Percentiles rank a stretch among this genome's conserved stretches.
Conservation (phyloP, 2,329 filamentous ascomycete genomes). For the Cercospora zeina region DNA sequence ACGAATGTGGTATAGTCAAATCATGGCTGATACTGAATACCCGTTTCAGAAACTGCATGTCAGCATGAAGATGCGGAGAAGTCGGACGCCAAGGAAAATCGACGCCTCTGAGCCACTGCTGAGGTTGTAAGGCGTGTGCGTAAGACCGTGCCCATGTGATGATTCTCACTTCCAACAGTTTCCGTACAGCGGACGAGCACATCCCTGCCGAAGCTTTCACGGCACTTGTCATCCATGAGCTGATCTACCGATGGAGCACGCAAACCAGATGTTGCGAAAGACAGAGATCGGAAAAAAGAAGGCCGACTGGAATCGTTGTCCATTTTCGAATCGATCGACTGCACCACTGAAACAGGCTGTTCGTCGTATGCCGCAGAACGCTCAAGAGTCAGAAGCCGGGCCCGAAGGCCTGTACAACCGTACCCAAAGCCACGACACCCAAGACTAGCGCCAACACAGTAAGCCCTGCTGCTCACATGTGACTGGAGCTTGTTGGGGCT, state of each 20-base stretch:
- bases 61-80: not conserved
- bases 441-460: not conserved
- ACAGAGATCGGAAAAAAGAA: not conserved
- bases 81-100: slow-evolving; percentile 8
- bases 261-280: not conserved
- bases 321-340: not conserved
- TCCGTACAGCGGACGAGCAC: not conserved
- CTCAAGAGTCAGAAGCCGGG: not conserved
- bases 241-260: not conserved
- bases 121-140: slow-evolving; percentile 8
- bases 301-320: not conserved
- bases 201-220: not conserved
- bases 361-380: not conserved
- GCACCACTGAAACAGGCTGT: not conserved
- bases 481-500: not conserved
- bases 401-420: not conserved
- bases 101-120: slow-evolving; percentile 13
- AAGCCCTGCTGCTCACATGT: slow-evolving; percentile 2
- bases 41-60: slow-evolving; percentile 10
- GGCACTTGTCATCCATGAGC: not conserved
- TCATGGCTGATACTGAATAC: not conserved
- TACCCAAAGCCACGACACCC: not conserved
- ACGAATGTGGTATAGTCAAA: not conserved
- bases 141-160: not conserved
- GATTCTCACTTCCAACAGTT: no score